A percentile compares a stretch with the other conserved stretches of the same genome.
Evolutionary conservation across 2,329 filamentous ascomycete genomes (phyloP).

Genomic region (Exserohilum rostratum): DNA sequence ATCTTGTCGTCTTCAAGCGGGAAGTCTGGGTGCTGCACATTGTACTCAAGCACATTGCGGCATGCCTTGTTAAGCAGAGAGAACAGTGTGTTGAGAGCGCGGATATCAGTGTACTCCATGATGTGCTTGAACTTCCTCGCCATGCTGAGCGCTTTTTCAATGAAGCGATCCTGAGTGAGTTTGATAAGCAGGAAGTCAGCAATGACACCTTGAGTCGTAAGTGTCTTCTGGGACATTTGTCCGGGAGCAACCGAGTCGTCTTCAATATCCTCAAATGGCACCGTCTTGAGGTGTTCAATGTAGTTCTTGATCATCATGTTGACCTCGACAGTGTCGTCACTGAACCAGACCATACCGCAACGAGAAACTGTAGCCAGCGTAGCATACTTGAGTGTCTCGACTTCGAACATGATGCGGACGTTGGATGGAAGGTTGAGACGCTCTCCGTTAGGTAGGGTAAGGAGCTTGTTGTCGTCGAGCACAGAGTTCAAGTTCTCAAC

Average conservation of each 20-base stretch:
- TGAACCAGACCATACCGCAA: constrained; percentile 99
- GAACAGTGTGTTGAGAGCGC: constrained; percentile 90
- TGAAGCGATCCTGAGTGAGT: constrained; percentile 79
- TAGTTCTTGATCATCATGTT: constrained; percentile 94
- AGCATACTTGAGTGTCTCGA: constrained; percentile 95
- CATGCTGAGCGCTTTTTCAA: constrained; percentile 75
- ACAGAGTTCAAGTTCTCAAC: constrained; percentile 99
- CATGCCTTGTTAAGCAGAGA: constrained; percentile 94
- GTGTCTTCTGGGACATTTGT: constrained; percentile 64
- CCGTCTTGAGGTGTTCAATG: constrained; percentile 78
- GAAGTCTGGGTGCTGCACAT: constrained; percentile 91
- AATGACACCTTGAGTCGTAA: constrained; percentile 78
- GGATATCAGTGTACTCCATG: constrained; percentile 95
- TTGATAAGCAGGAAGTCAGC: constrained; percentile 79
- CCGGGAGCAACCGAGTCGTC: constrained; percentile 77
- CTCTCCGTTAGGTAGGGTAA: constrained; percentile 96
- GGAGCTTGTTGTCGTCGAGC: constrained; percentile 96
- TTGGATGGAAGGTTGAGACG: constrained; percentile 93
- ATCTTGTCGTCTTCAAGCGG: constrained; percentile 88
- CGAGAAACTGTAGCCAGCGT: constrained; percentile 98
- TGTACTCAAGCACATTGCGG: constrained; percentile 92
- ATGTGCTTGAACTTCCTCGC: constrained; percentile 87
- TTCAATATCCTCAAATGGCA: constrained; percentile 92
- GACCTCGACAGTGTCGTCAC: constrained; percentile 92
- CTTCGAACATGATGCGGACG: constrained; percentile 99